A percentile compares a stretch with the other conserved stretches of the same genome.
These are phyloP conservation scores for Ophiobolus disseminans DNA, from an alignment of 2,329 filamentous ascomycete genomes.

Conservation along the genomic window DNA sequence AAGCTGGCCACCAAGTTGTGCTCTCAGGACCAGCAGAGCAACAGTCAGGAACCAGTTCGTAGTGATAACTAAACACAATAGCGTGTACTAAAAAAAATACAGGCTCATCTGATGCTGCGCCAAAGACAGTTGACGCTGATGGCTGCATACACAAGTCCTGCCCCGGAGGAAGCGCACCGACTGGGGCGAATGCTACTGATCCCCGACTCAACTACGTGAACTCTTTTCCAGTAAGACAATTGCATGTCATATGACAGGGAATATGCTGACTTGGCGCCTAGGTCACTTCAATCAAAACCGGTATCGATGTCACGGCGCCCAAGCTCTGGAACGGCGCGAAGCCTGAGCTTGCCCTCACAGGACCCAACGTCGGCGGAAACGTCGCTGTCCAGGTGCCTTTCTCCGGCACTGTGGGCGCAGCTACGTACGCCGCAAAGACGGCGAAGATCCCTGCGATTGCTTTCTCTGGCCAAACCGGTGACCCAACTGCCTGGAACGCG, in stretches of 20 bases:
- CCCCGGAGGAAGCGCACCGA: slow-evolving; percentile 61
- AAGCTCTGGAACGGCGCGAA: slow-evolving; percentile 59
- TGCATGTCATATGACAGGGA: slow-evolving; percentile 39
- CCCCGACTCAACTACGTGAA: slow-evolving; percentile 75
- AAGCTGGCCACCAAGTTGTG: slow-evolving; percentile 66
- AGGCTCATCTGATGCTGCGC: slow-evolving; percentile 63
- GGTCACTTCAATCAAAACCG: slow-evolving; percentile 67
- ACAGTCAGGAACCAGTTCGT: slow-evolving; percentile 66
- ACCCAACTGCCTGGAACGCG: slow-evolving; percentile 62
- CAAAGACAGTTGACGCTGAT: slow-evolving; percentile 53
- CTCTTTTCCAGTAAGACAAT: slow-evolving; percentile 60
- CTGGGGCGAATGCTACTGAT: slow-evolving; percentile 64
- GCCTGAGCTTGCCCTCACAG: slow-evolving; percentile 70
- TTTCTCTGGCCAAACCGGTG: slow-evolving; percentile 65
- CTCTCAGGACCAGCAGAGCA: slow-evolving; percentile 72
- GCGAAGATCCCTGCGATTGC: slow-evolving; percentile 69
- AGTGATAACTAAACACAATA: not conserved
- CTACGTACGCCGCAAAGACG: slow-evolving; percentile 63
- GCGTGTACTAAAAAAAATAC: not conserved
- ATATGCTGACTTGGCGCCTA: too few relatives aligned
- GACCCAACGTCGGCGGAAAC: slow-evolving; percentile 69
- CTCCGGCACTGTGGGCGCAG: slow-evolving; percentile 73
- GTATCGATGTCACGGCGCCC: slow-evolving; percentile 64
- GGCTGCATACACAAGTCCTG: slow-evolving; percentile 70
- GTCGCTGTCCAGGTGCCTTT: slow-evolving; percentile 63